Base-by-base conservation (phyloP, 805 yeast genomes). In the Spathaspora sp. region DNA sequence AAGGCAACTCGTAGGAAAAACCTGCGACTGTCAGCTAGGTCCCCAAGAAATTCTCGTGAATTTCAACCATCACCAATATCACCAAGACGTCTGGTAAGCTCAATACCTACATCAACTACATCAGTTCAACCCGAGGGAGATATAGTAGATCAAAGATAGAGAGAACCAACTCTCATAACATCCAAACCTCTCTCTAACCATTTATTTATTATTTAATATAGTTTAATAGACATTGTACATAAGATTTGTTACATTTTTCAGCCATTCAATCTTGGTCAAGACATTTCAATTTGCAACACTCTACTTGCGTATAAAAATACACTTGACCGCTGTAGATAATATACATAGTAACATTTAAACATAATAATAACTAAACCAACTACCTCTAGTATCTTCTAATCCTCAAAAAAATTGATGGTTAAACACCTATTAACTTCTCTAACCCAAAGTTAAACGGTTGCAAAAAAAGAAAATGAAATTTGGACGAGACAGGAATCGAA, bases 401-500 rank as follows among this genome's bases (percentile, higher is more conserved):
- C 26, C 5, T 4, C 35, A 31, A 10, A 14, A n/a, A 31, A 31
- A 10, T 31, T 31, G 48, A 14, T 7, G 18, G 8, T 10, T 5
- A n/a, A 26, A 6, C 17, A 12, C 26, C 6, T 23, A n/a, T 23
- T 3, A 23, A 3, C 26, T 23, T 23, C 26, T 23, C 26, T 23
- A 23, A 29, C 14, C 14, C 4, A 12, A 10, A 29, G 11, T 11
- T 29, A 29, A 29, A 10, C 32, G 11, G 23, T 48, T 53, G 53
- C 45, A 29, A 50, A 56, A 53, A 55, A 50, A 65, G 62, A 66
- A 64, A 52, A 46, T 54, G 19, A 14, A 8, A 11, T 42, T 53
- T 82, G 86, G 87, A 82, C 86, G 84, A 79, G 85, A 79, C 81
- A 78, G 87, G 87, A 82, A 69, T 82, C 85, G 87, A 83, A 83